Conservation (phyloP, 148 eudicot genomes). For the Cornus florida region DNA sequence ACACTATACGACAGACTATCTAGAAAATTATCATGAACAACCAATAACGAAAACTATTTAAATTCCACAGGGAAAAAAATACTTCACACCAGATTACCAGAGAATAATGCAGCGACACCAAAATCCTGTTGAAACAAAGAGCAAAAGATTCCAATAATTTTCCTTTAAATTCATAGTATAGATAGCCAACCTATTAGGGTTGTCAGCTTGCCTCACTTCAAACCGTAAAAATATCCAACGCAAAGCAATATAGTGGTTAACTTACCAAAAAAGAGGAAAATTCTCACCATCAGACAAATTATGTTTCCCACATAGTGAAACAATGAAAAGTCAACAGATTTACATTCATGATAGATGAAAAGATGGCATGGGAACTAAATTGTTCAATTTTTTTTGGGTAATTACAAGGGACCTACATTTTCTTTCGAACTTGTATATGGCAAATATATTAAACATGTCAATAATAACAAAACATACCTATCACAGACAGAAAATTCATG, state of each 20-base stretch:
- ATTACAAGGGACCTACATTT: too few relatives aligned
- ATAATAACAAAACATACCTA: too few relatives aligned
- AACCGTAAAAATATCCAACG: not conserved
- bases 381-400: too few relatives aligned
- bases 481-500: too few relatives aligned
- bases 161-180: not conserved
- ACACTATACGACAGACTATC: not conserved
- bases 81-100: not conserved
- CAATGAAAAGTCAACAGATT: not conserved
- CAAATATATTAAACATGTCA: too few relatives aligned
- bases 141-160: not conserved
- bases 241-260: not conserved
- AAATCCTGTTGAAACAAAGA: not conserved
- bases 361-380: too few relatives aligned
- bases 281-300: not conserved
- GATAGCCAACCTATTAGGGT: not conserved
- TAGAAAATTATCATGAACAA: not conserved
- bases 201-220: not conserved
- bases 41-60: not conserved
- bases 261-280: not conserved
- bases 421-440: too few relatives aligned
- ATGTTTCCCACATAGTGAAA: not conserved
- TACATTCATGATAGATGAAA: not conserved
- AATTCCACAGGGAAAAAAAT: not conserved
- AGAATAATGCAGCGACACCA: not conserved